Evolutionary conservation across 805 yeast species (phyloP), one percentile per base, ranked within the genome.

Genomic region (Lachancea dasiensis): DNA sequence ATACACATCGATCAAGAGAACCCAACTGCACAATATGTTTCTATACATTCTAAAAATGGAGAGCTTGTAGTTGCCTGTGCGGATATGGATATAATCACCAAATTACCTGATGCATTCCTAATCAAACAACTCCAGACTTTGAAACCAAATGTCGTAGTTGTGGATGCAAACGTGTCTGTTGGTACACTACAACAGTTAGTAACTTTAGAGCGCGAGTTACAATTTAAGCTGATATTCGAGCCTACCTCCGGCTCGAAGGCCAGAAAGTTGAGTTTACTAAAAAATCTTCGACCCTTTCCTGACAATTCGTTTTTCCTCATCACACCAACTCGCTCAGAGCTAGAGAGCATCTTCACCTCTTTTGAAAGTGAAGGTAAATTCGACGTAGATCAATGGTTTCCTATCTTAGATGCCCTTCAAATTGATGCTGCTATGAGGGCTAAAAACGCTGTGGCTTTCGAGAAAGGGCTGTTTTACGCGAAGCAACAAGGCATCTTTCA

Each of bases 161-260:
- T 81, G 31, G 95, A 86, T 54, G 79, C 86, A 29, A 86, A 86
- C 51, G 58, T 86, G 3, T 70, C 81, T 1, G 45, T 56, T 0
- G 56, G 56, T 2, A 64, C 70, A 11, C 61, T 72, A 46, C 49
- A 57, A 23, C 57, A 57, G 5, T 60, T 79, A 0, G 44, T 66
- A 9, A 31, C 38, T 18, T 38, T 29, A 36, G 72, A 14, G 50
- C 51, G 5, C 27, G 8, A 38, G 45, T 1, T 37, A 38, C 20
- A 51, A 44, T 26, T 58, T 64, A 8, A 58, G 7, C 65, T 71
- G 2, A 63, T 81, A 1, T 67, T 79, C 41, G 96, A 86, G 47
- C 95, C 96, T 3, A 86, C 95, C 0, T 80, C 92, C 1, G 67
- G 64, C 1, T 68, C 75, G 3, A 86, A 86, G 52, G 72, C 89